Percentiles rank a stretch among this genome's conserved stretches.
These are phyloP conservation scores for Linnemannia zychae DNA, from an alignment of 192 early-diverging fungal species.

Conservation along the genomic window DNA sequence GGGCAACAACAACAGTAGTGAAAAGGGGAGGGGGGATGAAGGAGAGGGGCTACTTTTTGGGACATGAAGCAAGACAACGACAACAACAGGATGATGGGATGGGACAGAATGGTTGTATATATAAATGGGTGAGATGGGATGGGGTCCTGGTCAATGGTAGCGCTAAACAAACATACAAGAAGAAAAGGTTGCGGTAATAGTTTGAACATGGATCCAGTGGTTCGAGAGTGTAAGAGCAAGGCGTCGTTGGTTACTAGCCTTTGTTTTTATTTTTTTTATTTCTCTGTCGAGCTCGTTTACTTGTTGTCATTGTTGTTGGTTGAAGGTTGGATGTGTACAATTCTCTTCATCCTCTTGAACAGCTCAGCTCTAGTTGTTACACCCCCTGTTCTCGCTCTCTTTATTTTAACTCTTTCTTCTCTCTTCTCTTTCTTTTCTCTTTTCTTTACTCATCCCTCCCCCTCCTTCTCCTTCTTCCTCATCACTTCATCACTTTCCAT, in stretches of 20 bases:
- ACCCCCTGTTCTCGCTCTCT: background rate
- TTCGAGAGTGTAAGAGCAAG: too few species aligned
- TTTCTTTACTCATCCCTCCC: background rate
- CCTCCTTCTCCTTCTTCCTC: background rate
- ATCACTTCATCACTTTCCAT: background rate
- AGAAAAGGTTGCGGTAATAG: too few species aligned
- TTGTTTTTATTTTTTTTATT: background rate
- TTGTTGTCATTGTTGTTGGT: background rate
- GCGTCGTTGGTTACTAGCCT: background rate
- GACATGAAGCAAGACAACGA: too few species aligned
- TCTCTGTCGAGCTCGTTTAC: background rate
- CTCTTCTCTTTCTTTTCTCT: background rate
- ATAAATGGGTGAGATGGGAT: too few species aligned
- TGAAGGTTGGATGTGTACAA: background rate
- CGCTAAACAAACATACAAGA: too few species aligned
- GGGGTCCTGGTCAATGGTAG: too few species aligned
- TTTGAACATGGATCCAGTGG: too few species aligned
- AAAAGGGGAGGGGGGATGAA: background rate
- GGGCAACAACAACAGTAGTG: background rate
- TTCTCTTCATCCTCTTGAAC: background rate
- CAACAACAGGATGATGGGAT: too few species aligned
- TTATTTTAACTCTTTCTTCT: background rate
- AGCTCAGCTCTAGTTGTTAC: background rate
- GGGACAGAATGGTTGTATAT: too few species aligned
- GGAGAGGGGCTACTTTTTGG: background rate